Evolutionary conservation across 768 basidiomycete species (phyloP).

Genomic region (Bullera alba): DNA sequence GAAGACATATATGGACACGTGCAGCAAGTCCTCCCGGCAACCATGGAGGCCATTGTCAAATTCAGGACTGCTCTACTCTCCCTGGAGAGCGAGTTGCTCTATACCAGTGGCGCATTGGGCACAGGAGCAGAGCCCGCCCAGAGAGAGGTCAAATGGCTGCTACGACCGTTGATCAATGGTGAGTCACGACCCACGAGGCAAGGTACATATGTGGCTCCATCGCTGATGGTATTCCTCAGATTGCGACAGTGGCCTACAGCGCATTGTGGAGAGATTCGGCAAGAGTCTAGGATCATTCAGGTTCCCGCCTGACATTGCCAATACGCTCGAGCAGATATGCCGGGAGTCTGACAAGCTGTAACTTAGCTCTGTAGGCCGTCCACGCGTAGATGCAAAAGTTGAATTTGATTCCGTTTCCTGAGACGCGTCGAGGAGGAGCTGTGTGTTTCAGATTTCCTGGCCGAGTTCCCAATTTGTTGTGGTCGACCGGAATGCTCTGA

Average conservation of each 20-base stretch:
- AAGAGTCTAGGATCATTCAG: slow-evolving; percentile 34
- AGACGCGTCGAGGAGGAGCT: not conserved
- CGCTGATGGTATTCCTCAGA: slow-evolving; percentile 13
- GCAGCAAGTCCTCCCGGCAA: slow-evolving; percentile 35
- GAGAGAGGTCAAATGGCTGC: slow-evolving; percentile 6
- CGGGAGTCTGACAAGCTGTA: not conserved
- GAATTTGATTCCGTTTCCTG: not conserved
- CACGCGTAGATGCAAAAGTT: not conserved
- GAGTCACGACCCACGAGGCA: not conserved
- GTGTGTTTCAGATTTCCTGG: not conserved
- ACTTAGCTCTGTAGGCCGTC: too few relatives aligned
- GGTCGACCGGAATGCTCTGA: too few relatives aligned
- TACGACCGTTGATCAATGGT: slow-evolving; percentile 1
- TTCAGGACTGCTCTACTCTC: slow-evolving; percentile 21
- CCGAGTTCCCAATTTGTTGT: too few relatives aligned
- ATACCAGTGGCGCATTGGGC: slow-evolving; percentile 6
- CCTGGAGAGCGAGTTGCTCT: slow-evolving; percentile 17
- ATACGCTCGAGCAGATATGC: slow-evolving; percentile 25
- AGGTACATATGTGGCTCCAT: too few relatives aligned
- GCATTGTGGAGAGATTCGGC: slow-evolving; percentile 32
- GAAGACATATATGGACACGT: slow-evolving; percentile 44
- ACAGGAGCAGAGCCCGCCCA: slow-evolving; percentile 4
- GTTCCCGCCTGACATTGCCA: slow-evolving; percentile 30
- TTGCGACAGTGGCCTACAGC: slow-evolving; percentile 23
- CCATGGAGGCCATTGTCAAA: slow-evolving; percentile 34